Evolutionary conservation across 75 land plant genomes (phyloP), one percentile per base, ranked within the genome.

Genomic region (Sequoia sempervirens): DNA sequence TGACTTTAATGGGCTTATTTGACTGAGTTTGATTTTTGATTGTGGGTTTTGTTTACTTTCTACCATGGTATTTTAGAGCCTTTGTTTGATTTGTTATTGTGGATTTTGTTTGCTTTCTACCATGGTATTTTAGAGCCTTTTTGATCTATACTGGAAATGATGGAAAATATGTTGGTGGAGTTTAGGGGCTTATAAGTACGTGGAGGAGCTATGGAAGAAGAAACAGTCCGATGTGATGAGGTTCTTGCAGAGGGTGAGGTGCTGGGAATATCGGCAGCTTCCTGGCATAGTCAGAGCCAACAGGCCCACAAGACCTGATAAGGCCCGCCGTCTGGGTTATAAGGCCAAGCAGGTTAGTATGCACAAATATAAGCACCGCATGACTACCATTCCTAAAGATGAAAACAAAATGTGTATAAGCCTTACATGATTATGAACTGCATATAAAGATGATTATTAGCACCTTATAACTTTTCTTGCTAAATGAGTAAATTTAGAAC

Each of bases 171-270:
- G 32, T 79, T 40, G 9, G 18, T 23, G 47, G 12, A 4, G 20
- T 82, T 46, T 68, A 93, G 95, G 95, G 69, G 96, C 95, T 38
- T 94, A 94, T 90, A 94, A 88, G 86, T 94, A 93, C 72, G 89
- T 89, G 15, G 93, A 91, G 84, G 95, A 94, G 90, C 82, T 93
- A 87, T 93, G 95, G 95, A 90, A 90, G 91, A 94, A 91, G 91
- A 94, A 94, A 83, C 95, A 93, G 70, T 94, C 95, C 38, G 95
- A 94, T 86, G 91, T 93, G 84, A 88, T 94, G 91, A 50, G 95
- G 72, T 94, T 94, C 36, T 34, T 94, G 84, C 90, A 87, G 84
- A 87, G 93, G 75, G 95, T 94, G 40, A 64, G 95, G 26, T 94
- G 95, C 88, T 93, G 95, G 95, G 95, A 93, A 88, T 93, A 87